A percentile compares a stretch with the other conserved stretches of the same genome.
Conservation (phyloP, 805 yeast genomes). For the Candida loeiensis region DNA sequence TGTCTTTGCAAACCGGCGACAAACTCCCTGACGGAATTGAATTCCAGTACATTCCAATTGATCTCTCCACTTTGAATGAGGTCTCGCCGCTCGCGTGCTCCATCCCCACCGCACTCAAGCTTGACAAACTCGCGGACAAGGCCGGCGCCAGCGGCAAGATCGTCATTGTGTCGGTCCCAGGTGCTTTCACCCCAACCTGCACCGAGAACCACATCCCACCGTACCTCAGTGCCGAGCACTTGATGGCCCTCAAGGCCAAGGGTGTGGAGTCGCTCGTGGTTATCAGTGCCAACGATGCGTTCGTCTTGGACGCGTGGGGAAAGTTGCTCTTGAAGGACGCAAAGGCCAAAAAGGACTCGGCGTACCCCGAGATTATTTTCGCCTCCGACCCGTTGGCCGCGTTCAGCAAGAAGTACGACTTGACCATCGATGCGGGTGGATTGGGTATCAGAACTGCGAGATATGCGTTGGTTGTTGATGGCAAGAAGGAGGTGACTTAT, state of each 20-base stretch:
- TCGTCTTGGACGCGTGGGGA: constrained; percentile 44
- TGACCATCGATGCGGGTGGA: constrained; percentile 34
- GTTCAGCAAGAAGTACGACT: constrained; percentile 27
- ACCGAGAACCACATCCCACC: constrained; percentile 44
- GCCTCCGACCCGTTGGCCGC: constrained; percentile 39
- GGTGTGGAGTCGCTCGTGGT: constrained; percentile 31
- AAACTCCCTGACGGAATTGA: constrained; percentile 32
- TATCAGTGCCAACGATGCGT: constrained; percentile 42
- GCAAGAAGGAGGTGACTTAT: constrained; percentile 28
- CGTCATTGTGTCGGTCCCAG: constrained; percentile 40
- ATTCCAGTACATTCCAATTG: constrained; percentile 39
- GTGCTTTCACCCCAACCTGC: constrained; percentile 45
- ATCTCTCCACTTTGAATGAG: constrained; percentile 20
- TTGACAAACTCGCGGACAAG: constrained; percentile 30
- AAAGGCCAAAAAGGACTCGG: constrained; percentile 10
- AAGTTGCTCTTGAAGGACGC: constrained; percentile 33
- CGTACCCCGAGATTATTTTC: constrained; percentile 28
- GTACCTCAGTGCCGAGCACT: constrained; percentile 22
- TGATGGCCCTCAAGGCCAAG: constrained; percentile 26
- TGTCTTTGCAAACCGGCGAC: constrained; percentile 24
- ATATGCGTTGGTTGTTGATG: constrained; percentile 35
- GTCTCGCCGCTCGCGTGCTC: constrained; percentile 34
- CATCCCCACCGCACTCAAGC: constrained; percentile 29
- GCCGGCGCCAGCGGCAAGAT: constrained; percentile 18
- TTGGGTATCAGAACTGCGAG: constrained; percentile 38